A percentile compares a stretch with the other conserved stretches of the same genome.
These are phyloP conservation scores for Ustilago cynodontis DNA, from an alignment of 1,284 basidiomycete genomes.

Conservation along the genomic window DNA sequence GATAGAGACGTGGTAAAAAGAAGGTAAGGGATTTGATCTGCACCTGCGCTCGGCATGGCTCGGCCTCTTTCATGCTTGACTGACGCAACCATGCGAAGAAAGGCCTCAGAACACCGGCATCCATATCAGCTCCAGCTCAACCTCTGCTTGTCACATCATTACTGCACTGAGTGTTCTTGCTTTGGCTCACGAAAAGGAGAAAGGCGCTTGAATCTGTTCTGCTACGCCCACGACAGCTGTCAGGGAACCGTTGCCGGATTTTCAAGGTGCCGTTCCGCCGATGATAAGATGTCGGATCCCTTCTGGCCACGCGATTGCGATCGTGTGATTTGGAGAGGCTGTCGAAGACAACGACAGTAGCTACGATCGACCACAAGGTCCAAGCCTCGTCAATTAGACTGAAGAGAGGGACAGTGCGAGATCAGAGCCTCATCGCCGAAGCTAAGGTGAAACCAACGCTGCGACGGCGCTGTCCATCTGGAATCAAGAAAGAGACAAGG, in stretches of 20 bases:
- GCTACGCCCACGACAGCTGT: background rate
- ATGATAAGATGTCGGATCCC: background rate
- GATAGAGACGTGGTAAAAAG: too few species aligned
- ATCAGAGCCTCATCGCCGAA: background rate
- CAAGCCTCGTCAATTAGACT: background rate
- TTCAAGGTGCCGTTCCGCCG: background rate
- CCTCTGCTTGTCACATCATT: too few species aligned
- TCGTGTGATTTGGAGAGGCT: background rate
- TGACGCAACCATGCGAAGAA: background rate
- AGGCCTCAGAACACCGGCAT: too few species aligned
- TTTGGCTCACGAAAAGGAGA: too few species aligned
- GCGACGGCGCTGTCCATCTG: background rate
- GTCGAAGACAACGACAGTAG: background rate
- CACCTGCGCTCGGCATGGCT: conserved; percentile 34
- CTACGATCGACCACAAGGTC: background rate
- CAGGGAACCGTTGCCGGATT: background rate
- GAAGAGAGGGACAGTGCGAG: background rate
- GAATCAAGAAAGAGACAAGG: background rate
- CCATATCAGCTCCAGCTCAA: background rate
- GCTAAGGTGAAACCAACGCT: background rate
- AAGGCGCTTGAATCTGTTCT: background rate
- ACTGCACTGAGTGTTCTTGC: too few species aligned
- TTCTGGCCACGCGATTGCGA: background rate
- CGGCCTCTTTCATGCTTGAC: conserved; percentile 6
- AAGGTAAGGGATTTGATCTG: conserved; percentile 38